phyloP scores from a whole-genome alignment of 495 filamentous ascomycete genomes.

The Lentithecium fluviatile region DNA sequence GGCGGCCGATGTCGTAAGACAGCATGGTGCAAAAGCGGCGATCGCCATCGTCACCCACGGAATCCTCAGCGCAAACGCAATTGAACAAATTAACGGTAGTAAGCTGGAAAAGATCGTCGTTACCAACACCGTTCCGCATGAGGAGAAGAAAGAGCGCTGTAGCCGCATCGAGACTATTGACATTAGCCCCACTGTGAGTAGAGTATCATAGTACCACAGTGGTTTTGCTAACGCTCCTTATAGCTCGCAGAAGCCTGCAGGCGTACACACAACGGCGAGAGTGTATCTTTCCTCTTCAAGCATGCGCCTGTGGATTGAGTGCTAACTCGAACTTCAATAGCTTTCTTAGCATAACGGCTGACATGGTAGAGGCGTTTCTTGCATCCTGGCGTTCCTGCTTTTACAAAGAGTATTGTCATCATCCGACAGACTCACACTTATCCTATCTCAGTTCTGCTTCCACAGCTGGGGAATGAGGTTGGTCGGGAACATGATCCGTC shows the following conservation, averaged over 20 bases:
- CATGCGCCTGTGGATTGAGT: conserved; percentile 63
- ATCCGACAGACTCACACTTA: too few relatives aligned
- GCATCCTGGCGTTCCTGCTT: too few relatives aligned
- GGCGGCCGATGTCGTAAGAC: conserved; percentile 86
- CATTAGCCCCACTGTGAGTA: conserved; percentile 77
- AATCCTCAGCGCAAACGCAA: conserved; percentile 87
- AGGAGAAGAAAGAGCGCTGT: conserved; percentile 76
- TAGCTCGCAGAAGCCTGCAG: conserved; percentile 64
- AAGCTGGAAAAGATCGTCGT: conserved; percentile 77
- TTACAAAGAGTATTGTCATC: too few relatives aligned
- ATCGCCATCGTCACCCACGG: conserved; percentile 96
- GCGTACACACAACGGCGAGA: conserved; percentile 94
- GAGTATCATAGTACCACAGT: neutral
- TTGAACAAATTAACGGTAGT: conserved; percentile 84
- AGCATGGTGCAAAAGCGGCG: conserved; percentile 82
- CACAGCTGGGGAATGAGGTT: too few relatives aligned
- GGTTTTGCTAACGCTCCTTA: conserved; percentile 5
- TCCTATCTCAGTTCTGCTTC: too few relatives aligned
- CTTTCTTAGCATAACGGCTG: too few relatives aligned
- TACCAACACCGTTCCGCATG: conserved; percentile 94
- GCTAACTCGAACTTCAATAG: neutral
- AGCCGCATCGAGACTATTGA: conserved; percentile 85
- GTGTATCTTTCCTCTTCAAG: conserved; percentile 90
- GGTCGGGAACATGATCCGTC: too few relatives aligned
- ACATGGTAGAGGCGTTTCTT: too few relatives aligned